Percentiles rank a stretch among this genome's conserved stretches.
These are phyloP conservation scores for Alternaria tenuissima DNA, from an alignment of 2,329 filamentous ascomycete genomes.

Conservation along the genomic window DNA sequence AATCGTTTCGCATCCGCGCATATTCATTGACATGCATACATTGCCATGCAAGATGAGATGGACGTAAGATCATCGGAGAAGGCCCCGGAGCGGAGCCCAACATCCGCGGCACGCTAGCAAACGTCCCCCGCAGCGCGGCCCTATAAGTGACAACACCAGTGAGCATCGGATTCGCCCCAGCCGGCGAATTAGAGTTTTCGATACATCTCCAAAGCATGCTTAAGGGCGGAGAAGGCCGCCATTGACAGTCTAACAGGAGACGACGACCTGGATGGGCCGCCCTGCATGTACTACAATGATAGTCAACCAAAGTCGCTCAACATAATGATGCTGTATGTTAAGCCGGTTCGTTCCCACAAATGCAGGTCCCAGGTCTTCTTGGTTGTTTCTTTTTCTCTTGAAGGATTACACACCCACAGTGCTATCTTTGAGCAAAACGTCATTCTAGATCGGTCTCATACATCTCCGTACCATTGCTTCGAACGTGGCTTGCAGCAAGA, in stretches of 20 bases:
- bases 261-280: not conserved
- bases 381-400: conserved; percentile 7
- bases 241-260: not conserved
- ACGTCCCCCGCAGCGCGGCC: not conserved
- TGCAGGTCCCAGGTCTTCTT: not conserved
- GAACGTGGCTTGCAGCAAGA: conserved; percentile 21
- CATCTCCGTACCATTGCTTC: conserved; percentile 17
- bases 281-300: conserved; percentile 1
- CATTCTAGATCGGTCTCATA: conserved; percentile 18
- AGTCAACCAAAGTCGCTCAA: not conserved
- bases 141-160: not conserved
- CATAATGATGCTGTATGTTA: not conserved
- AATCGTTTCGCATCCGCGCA: conserved; percentile 8
- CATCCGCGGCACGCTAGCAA: not conserved
- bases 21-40: not conserved
- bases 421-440: not conserved
- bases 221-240: not conserved
- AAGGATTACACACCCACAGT: not conserved
- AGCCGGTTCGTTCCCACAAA: not conserved
- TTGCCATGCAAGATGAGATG: not conserved
- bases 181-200: conserved; percentile 1
- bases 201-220: not conserved
- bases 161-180: not conserved
- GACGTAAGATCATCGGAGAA: not conserved
- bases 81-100: not conserved